Percentiles rank a stretch among this genome's conserved stretches.
phyloP scores from a whole-genome alignment of 768 basidiomycete species.

The Cyclocybe cylindracea region DNA sequence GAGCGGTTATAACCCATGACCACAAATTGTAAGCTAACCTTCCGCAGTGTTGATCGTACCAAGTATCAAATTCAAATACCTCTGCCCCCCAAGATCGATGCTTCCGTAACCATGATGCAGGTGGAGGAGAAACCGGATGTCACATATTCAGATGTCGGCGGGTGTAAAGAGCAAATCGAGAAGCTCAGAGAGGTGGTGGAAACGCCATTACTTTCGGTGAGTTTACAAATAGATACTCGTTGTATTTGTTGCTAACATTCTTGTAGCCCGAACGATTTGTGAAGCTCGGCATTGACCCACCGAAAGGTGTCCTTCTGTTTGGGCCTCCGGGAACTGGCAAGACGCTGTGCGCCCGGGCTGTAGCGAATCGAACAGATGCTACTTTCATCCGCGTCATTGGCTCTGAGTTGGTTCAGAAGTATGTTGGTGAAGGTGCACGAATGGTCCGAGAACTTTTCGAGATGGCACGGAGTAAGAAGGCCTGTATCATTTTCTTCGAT shows the following conservation, averaged over 20 bases:
- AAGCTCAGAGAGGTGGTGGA: conserved; percentile 98
- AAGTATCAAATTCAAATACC: conserved; percentile 99
- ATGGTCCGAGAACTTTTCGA: conserved; percentile 99
- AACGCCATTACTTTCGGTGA: conserved; percentile 88
- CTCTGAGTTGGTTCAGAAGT: conserved; percentile 99
- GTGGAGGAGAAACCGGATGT: conserved; percentile 99
- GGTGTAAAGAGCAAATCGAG: conserved; percentile 99
- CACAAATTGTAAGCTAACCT: conserved; percentile 6
- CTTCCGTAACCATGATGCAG: conserved; percentile 99
- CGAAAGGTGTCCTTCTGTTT: conserved; percentile 96
- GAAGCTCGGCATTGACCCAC: conserved; percentile 98
- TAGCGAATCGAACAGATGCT: conserved; percentile 97
- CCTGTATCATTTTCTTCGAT: conserved; percentile 99
- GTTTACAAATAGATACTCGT: conserved; percentile 5
- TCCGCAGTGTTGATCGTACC: conserved; percentile 82
- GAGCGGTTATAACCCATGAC: conserved; percentile 30
- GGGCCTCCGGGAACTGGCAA: conserved; percentile 98
- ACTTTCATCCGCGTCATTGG: conserved; percentile 99
- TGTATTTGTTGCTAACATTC: conserved; percentile 14
- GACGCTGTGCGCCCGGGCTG: conserved; percentile 97
- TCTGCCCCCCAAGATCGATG: conserved; percentile 94
- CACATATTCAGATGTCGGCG: conserved; percentile 95
- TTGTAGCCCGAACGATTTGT: conserved; percentile 96
- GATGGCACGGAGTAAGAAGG: conserved; percentile 98
- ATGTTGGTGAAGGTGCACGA: conserved; percentile 96